Evolutionary conservation across 352 stramenopile species (phyloP).

Genomic region (Globisporangium megalacanthum): DNA sequence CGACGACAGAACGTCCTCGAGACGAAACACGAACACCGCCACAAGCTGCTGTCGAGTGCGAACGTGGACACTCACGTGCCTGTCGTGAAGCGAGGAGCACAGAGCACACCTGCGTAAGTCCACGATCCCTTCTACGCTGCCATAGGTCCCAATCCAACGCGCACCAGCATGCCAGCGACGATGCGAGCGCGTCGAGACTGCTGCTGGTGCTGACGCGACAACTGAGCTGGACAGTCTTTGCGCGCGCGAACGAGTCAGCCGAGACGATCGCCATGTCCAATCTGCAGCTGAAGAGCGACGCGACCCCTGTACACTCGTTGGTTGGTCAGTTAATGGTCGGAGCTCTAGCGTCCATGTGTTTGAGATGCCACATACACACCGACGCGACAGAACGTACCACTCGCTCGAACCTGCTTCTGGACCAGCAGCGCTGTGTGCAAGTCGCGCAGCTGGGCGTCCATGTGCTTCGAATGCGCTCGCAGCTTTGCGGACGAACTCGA

Average conservation of each 20-base stretch:
- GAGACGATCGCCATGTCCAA: constrained; percentile 4
- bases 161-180: constrained; percentile 13
- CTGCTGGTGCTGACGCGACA: constrained; percentile 11
- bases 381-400: constrained; percentile 5
- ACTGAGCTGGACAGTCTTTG: constrained; percentile 7
- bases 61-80: constrained; percentile 29
- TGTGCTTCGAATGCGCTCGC: constrained; percentile 24
- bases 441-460: constrained; percentile 31
- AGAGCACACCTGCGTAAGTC: not conserved
- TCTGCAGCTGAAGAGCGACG: constrained; percentile 10
- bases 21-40: constrained; percentile 29
- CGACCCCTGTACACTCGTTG: constrained; percentile 2
- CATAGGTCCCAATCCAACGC: not conserved
- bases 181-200: constrained; percentile 6
- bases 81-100: constrained; percentile 7
- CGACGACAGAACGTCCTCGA: constrained; percentile 14
- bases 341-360: not conserved
- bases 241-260: constrained; percentile 2
- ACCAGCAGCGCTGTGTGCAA: constrained; percentile 45
- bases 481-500: constrained; percentile 25
- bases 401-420: constrained; percentile 15
- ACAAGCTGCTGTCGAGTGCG: constrained; percentile 22
- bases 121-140: not conserved
- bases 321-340: not conserved
- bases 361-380: not conserved